Evolutionary conservation across 2,329 filamentous ascomycete species (phyloP).

Genomic region (Cordyceps cicadae): DNA sequence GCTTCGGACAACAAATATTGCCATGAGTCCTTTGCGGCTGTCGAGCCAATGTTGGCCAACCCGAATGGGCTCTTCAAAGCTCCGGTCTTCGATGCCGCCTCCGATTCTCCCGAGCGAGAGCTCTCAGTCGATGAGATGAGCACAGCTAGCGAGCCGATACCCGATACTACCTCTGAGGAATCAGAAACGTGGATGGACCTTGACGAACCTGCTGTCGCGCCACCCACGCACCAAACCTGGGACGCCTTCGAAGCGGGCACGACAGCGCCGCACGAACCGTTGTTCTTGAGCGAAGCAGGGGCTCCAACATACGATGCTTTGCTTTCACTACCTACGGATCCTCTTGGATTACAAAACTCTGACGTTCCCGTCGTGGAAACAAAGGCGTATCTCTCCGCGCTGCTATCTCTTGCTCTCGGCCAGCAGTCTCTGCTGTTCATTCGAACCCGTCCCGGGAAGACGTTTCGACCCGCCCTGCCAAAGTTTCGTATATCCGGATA

Average conservation of each 20-base stretch:
- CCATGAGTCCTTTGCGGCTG: not conserved
- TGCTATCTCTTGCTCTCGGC: slow-evolving; percentile 61
- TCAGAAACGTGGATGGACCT: slow-evolving; percentile 41
- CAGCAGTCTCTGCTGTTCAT: slow-evolving; percentile 63
- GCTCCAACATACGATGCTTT: slow-evolving; percentile 58
- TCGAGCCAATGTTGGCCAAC: slow-evolving; percentile 3
- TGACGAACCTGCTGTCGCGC: slow-evolving; percentile 22
- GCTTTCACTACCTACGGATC: slow-evolving; percentile 34
- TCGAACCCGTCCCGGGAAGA: slow-evolving; percentile 44
- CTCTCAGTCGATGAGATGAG: slow-evolving; percentile 11
- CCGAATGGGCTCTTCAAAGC: slow-evolving; percentile 36
- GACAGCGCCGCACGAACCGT: slow-evolving; percentile 28
- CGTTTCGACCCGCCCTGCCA: slow-evolving; percentile 42
- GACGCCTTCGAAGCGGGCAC: slow-evolving; percentile 50
- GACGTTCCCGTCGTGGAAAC: slow-evolving; percentile 37
- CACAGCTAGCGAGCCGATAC: slow-evolving; percentile 15
- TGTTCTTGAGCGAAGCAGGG: slow-evolving; percentile 62
- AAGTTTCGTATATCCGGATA: slow-evolving; percentile 48
- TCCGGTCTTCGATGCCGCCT: slow-evolving; percentile 15
- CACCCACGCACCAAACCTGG: slow-evolving; percentile 55
- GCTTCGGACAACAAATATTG: not conserved
- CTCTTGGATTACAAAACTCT: slow-evolving; percentile 28
- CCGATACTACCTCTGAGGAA: not conserved
- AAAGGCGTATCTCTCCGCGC: slow-evolving; percentile 43
- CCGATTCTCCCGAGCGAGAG: slow-evolving; percentile 4